Conservation (phyloP, 345 rosid species). For the Erysimum cheiranthoides region DNA sequence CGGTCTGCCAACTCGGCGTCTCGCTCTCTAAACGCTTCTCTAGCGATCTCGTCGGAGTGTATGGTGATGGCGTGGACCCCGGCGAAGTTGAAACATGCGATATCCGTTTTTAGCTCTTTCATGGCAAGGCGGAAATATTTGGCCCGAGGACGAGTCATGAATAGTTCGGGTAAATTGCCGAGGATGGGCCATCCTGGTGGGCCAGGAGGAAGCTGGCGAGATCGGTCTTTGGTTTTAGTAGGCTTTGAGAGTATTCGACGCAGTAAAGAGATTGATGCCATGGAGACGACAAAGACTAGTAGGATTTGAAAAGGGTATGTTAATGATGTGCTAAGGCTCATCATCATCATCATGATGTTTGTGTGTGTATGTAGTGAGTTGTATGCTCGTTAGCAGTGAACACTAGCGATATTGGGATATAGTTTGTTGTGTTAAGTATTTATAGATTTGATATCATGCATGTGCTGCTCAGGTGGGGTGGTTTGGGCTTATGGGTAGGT, state of each 20-base stretch:
- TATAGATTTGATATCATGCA: conserved; percentile 21
- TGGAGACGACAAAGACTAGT: conserved; percentile 24
- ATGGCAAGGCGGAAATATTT: conserved; percentile 41
- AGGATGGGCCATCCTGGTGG: conserved; percentile 53
- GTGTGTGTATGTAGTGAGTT: conserved; percentile 14
- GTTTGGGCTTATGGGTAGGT: conserved; percentile 41
- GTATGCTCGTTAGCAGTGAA: conserved; percentile 22
- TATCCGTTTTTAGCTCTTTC: conserved; percentile 44
- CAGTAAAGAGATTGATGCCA: conserved; percentile 33
- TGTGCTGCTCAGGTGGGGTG: conserved; percentile 15
- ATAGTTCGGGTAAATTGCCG: conserved; percentile 47
- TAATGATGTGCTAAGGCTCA: conserved; percentile 32
- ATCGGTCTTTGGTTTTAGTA: conserved; percentile 28
- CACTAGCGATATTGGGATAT: conserved; percentile 7
- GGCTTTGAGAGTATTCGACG: conserved; percentile 30
- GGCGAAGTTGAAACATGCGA: conserved; percentile 52
- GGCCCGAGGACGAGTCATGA: conserved; percentile 35
- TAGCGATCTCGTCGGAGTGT: conserved; percentile 47
- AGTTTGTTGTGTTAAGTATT: conserved; percentile 18
- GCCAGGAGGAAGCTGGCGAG: conserved; percentile 46
- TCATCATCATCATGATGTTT: conserved; percentile 21
- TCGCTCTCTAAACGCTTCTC: conserved; percentile 47
- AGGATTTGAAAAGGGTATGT: conserved; percentile 35
- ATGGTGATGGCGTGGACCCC: conserved; percentile 43
- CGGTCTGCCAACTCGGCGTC: conserved; percentile 49